A percentile compares a stretch with the other conserved stretches of the same genome.
Evolutionary conservation across 2,329 filamentous ascomycete species (phyloP).

Genomic region (Magnaporthiopsis poae): DNA sequence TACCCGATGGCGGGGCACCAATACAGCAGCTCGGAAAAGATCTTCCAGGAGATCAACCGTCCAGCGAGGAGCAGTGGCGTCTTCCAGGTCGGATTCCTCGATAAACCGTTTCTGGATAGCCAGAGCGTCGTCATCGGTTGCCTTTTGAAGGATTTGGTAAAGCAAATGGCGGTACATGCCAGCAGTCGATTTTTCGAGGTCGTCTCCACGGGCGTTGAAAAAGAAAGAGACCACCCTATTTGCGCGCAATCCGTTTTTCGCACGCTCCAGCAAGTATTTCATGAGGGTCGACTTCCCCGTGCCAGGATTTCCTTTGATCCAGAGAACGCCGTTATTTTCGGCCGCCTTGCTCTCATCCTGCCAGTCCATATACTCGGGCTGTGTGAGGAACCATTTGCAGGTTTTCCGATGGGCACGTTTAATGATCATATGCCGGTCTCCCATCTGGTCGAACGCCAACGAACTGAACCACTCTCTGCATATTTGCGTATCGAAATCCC

Average conservation of each 20-base stretch:
- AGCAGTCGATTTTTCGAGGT: conserved; percentile 30
- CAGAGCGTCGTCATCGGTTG: conserved; percentile 19
- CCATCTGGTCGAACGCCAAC: neutral
- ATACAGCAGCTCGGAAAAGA: conserved; percentile 12
- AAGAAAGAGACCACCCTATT: conserved; percentile 28
- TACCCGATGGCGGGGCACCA: conserved; percentile 7
- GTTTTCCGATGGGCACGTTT: neutral
- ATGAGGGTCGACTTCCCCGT: conserved; percentile 26
- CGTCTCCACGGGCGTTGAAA: conserved; percentile 35
- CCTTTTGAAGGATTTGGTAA: conserved; percentile 29
- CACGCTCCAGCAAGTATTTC: conserved; percentile 21
- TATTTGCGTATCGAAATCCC: neutral
- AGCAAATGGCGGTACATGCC: conserved; percentile 41
- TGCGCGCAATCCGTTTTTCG: conserved; percentile 9
- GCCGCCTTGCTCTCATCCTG: conserved; percentile 15
- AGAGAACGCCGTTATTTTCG: conserved; percentile 28
- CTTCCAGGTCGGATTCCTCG: neutral
- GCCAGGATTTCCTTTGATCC: conserved; percentile 34
- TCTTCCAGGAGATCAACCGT: conserved; percentile 6
- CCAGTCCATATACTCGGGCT: conserved; percentile 23
- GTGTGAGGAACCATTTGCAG: neutral
- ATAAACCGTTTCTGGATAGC: conserved; percentile 17
- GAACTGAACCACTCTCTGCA: neutral
- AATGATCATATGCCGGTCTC: neutral
- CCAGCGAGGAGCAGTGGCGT: conserved; percentile 5